phyloP scores from a whole-genome alignment of 352 stramenopile species.

The Globisporangium yorkense region DNA sequence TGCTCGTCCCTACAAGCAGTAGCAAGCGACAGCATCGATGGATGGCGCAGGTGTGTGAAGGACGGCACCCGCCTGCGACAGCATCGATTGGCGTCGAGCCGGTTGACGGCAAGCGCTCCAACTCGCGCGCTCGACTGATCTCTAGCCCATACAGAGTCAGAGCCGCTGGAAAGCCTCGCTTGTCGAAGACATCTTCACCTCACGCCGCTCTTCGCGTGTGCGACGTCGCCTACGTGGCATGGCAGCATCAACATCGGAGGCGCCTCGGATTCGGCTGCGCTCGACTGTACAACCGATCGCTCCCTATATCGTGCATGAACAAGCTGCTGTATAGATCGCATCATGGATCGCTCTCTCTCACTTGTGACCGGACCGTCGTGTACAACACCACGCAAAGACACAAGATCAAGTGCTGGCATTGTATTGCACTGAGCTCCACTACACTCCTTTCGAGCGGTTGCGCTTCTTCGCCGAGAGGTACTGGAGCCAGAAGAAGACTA shows the following conservation, averaged over 20 bases:
- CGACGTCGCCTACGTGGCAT: not conserved
- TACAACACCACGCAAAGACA: not conserved
- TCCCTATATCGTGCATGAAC: not conserved
- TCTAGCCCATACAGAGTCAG: not conserved
- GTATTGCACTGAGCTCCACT: not conserved
- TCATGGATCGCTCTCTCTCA: not conserved
- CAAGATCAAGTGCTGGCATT: not conserved
- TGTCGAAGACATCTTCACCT: not conserved
- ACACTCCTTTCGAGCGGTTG: conserved; percentile 9
- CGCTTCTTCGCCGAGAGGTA: conserved; percentile 36
- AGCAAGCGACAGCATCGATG: not conserved
- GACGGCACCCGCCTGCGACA: not conserved
- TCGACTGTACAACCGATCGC: not conserved
- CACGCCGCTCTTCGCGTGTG: not conserved
- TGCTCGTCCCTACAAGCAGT: not conserved
- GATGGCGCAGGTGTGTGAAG: no score
- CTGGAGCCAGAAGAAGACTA: conserved; percentile 50
- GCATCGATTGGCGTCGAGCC: not conserved
- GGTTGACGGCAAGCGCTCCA: not conserved
- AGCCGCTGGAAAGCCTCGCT: not conserved
- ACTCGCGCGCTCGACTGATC: not conserved
- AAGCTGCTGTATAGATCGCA: not conserved
- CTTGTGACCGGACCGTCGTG: no score
- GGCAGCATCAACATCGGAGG: not conserved
- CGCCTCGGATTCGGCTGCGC: no score